phyloP scores from a whole-genome alignment of 225 moss, liverwort and hornwort species.

The Neckera pumila region DNA sequence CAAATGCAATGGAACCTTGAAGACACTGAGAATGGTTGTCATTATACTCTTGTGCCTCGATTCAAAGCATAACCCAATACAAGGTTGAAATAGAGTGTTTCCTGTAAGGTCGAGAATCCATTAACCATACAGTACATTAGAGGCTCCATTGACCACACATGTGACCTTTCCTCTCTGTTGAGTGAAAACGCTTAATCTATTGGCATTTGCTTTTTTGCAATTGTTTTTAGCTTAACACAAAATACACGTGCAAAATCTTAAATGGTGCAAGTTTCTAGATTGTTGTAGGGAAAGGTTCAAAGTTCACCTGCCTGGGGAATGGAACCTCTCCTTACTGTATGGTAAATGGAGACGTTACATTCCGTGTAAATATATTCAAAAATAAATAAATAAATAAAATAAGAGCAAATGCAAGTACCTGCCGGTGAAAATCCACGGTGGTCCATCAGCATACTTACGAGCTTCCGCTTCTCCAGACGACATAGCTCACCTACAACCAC shows the following conservation, averaged over 20 bases:
- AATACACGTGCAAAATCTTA: background rate
- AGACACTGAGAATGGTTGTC: background rate
- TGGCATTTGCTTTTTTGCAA: background rate
- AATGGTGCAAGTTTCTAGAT: background rate
- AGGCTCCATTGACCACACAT: background rate
- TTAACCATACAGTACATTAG: background rate
- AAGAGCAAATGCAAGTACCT: slow-evolving; percentile 6
- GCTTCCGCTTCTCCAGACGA: background rate
- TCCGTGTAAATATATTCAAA: background rate
- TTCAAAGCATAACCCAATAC: background rate
- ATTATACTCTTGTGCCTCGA: background rate
- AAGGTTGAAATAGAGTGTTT: background rate
- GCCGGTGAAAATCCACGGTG: slow-evolving; percentile 80
- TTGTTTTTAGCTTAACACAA: background rate
- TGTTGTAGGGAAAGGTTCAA: background rate
- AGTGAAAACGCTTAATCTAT: background rate
- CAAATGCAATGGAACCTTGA: background rate
- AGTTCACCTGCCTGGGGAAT: background rate
- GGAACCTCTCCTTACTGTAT: too few relatives aligned
- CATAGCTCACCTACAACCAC: background rate
- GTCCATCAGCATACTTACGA: slow-evolving; percentile 50
- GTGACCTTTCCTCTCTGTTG: too few relatives aligned
- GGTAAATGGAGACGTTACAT: too few relatives aligned
- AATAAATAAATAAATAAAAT: background rate
- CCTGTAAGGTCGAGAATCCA: background rate